Conservation (phyloP, 2,329 filamentous ascomycete species). For the Penicillium capsulatum region DNA sequence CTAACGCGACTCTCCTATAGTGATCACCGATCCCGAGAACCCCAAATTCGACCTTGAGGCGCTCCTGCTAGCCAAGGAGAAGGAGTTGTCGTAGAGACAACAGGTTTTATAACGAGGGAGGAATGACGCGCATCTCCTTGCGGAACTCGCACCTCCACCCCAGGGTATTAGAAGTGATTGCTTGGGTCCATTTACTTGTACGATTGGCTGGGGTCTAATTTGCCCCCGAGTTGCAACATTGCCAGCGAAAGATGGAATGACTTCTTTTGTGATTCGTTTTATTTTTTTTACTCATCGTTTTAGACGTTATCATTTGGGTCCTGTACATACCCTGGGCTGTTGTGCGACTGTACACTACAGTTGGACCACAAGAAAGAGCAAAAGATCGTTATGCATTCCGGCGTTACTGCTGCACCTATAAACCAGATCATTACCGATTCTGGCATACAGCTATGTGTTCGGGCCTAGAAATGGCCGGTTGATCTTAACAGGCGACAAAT, state of each 20-base stretch:
- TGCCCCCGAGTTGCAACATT: constrained; percentile 38
- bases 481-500: constrained; percentile 4
- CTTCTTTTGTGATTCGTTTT: constrained; percentile 34
- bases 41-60: constrained; percentile 92
- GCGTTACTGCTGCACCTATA: constrained; percentile 18
- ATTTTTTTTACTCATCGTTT: constrained; percentile 30
- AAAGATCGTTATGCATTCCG: constrained; percentile 34
- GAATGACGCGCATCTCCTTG: constrained; percentile 32
- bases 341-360: constrained; percentile 39
- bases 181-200: constrained; percentile 39
- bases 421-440: constrained; percentile 2
- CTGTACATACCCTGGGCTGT: constrained; percentile 42
- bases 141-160: constrained; percentile 29
- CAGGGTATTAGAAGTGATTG: constrained; percentile 33
- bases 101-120: constrained; percentile 21
- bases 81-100: constrained; percentile 29
- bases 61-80: constrained; percentile 63
- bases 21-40: constrained; percentile 72
- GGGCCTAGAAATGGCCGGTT: neutral
- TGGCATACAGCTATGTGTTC: constrained; percentile 4
- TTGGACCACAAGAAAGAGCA: constrained; percentile 36
- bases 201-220: constrained; percentile 42
- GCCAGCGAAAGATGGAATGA: constrained; percentile 40
- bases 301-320: constrained; percentile 41
- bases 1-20: constrained; percentile 40